Evolutionary conservation across 495 filamentous ascomycete species (phyloP).

Genomic region (Penicillium fimorum): DNA sequence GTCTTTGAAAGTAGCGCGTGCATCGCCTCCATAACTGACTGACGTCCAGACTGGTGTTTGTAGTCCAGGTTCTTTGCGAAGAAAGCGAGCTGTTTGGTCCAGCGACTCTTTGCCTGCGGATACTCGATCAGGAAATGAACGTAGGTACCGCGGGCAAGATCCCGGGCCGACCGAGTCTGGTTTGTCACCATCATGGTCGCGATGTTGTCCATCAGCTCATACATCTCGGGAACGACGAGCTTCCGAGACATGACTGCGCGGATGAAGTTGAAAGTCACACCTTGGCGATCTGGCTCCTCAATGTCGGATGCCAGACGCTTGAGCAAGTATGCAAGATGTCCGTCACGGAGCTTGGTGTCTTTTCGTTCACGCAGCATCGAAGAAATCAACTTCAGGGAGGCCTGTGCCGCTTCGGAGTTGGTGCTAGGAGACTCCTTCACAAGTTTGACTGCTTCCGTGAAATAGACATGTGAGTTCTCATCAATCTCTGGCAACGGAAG

Average conservation of each 20-base stretch:
- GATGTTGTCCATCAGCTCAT: constrained; percentile 84
- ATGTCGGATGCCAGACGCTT: constrained; percentile 82
- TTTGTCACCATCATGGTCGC: constrained; percentile 96
- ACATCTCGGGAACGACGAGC: constrained; percentile 80
- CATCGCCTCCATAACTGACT: constrained; percentile 88
- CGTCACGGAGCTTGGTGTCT: constrained; percentile 71
- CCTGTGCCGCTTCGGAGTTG: constrained; percentile 76
- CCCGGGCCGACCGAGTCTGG: constrained; percentile 78
- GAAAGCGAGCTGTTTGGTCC: constrained; percentile 85
- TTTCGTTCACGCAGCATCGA: constrained; percentile 80
- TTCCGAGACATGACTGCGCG: constrained; percentile 80
- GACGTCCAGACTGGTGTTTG: constrained; percentile 77
- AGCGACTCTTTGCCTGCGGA: constrained; percentile 82
- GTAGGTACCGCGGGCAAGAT: constrained; percentile 83
- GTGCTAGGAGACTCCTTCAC: constrained; percentile 75
- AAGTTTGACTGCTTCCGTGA: constrained; percentile 76
- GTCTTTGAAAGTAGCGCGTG: constrained; percentile 81
- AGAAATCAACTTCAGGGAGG: constrained; percentile 80
- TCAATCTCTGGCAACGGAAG: constrained; percentile 73
- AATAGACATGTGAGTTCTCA: constrained; percentile 69
- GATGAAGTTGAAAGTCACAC: constrained; percentile 90
- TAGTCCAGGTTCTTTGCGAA: constrained; percentile 89
- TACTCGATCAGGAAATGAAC: constrained; percentile 94
- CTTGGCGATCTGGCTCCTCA: constrained; percentile 86
- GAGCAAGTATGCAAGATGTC: constrained; percentile 78